Percentiles rank a stretch among this genome's conserved stretches.
These are phyloP conservation scores for Eragrostis curvula DNA, from an alignment of 176 grass and related monocot species.

Conservation along the genomic window DNA sequence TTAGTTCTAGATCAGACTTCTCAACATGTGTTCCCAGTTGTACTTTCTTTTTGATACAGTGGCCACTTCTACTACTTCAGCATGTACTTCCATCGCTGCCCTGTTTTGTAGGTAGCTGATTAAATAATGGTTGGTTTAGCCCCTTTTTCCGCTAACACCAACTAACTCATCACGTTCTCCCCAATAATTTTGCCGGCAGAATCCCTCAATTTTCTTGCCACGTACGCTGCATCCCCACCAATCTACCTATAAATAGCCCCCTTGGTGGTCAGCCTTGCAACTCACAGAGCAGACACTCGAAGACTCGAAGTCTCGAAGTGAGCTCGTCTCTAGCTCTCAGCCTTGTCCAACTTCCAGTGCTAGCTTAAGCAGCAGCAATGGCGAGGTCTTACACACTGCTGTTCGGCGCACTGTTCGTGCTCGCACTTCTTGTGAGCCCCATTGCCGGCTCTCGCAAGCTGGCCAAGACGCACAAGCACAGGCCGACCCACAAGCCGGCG, in stretches of 20 bases:
- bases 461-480: conserved; percentile 22
- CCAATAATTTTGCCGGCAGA: conserved; percentile 41
- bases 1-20: background rate
- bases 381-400: conserved; percentile 39
- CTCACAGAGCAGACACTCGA: conserved; percentile 18
- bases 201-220: conserved; percentile 30
- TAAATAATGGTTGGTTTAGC: conserved; percentile 9
- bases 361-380: conserved; percentile 39
- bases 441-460: conserved; percentile 50
- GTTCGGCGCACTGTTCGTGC: conserved; percentile 33
- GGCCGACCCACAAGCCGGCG: conserved; percentile 2
- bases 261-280: conserved; percentile 20
- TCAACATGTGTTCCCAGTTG: conserved; percentile 8
- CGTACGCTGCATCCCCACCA: conserved; percentile 28
- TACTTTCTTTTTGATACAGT: background rate
- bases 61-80: conserved; percentile 4
- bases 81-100: background rate
- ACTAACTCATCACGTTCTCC: conserved; percentile 55
- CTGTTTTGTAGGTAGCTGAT: conserved; percentile 31
- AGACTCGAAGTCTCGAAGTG: too few species aligned
- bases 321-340: conserved; percentile 28
- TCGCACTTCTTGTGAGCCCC: conserved; percentile 51
- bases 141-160: conserved; percentile 27
- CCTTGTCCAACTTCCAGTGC: background rate
- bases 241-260: conserved; percentile 43